phyloP scores from a whole-genome alignment of 805 yeast genomes.

The Sugiyamaella boreocaroliniensis region DNA sequence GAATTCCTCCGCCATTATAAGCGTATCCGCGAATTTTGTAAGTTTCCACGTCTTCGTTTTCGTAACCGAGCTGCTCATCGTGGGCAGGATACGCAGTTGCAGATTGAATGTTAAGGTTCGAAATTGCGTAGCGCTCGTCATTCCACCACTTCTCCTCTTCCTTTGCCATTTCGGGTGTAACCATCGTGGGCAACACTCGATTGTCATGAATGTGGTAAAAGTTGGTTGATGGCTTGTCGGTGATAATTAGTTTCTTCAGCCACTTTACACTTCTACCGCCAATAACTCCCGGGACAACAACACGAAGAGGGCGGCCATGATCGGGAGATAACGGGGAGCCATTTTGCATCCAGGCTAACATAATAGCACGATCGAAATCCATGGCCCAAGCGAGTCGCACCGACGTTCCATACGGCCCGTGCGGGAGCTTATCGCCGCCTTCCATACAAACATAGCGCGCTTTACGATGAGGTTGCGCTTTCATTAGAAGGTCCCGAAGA shows the following conservation, averaged over 20 bases:
- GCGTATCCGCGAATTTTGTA: constrained; percentile 32
- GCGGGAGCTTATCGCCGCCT: constrained; percentile 3
- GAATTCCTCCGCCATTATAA: constrained; percentile 34
- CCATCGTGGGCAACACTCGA: constrained; percentile 33
- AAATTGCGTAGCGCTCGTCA: constrained; percentile 35
- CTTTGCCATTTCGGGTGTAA: constrained; percentile 32
- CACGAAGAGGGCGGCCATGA: constrained; percentile 34
- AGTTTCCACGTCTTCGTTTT: constrained; percentile 9
- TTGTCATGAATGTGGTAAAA: constrained; percentile 36
- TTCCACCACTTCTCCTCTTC: constrained; percentile 33
- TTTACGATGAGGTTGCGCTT: constrained; percentile 20
- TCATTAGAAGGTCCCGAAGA: constrained; percentile 2
- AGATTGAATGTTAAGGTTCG: constrained; percentile 33
- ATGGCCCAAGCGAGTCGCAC: constrained; percentile 29
- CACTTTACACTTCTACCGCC: constrained; percentile 38
- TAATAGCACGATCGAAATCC: constrained; percentile 31
- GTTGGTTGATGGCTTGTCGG: constrained; percentile 31
- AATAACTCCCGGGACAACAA: constrained; percentile 35
- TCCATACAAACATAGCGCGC: constrained; percentile 31
- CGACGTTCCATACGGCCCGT: constrained; percentile 5
- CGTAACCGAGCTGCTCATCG: constrained; percentile 19
- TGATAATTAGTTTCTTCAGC: constrained; percentile 28
- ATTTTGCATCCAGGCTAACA: constrained; percentile 34
- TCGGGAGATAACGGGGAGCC: constrained; percentile 33
- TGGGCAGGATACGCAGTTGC: constrained; percentile 32